Evolutionary conservation across 805 yeast species (phyloP).

Genomic region (Starmerella powellii): DNA sequence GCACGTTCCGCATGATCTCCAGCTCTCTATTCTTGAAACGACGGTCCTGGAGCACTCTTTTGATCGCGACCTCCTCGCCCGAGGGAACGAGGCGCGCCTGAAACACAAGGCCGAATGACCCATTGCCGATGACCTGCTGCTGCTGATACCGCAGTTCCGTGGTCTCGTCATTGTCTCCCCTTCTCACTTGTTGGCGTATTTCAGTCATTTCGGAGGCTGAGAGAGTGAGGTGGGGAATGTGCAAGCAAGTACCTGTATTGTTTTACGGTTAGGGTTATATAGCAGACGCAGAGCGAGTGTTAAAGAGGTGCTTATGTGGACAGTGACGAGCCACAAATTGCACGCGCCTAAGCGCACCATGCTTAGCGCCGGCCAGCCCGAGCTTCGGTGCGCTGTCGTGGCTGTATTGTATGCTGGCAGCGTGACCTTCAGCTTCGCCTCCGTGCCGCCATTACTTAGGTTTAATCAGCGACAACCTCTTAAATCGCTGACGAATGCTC

Average conservation of each 20-base stretch:
- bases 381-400: too few species aligned
- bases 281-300: not conserved
- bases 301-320: not conserved
- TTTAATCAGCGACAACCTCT: constrained; percentile 1
- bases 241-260: constrained; percentile 2
- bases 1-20: constrained; percentile 83
- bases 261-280: not conserved
- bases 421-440: too few species aligned
- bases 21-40: constrained; percentile 93
- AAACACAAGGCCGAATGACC: constrained; percentile 98
- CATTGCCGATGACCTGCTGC: constrained; percentile 90
- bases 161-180: constrained; percentile 56
- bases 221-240: constrained; percentile 2
- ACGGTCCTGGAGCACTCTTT: constrained; percentile 90
- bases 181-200: constrained; percentile 53
- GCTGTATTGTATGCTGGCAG: too few species aligned
- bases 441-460: too few species aligned
- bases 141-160: constrained; percentile 62
- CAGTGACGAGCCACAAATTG: too few species aligned
- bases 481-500: constrained; percentile 1
- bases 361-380: not conserved
- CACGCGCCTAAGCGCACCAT: too few species aligned
- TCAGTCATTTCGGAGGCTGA: constrained; percentile 15
- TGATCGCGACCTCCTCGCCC: constrained; percentile 77
- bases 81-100: constrained; percentile 67